Conservation (phyloP, 805 yeast genomes). For the baker's yeast (Saccharomyces cerevisiae) region DNA sequence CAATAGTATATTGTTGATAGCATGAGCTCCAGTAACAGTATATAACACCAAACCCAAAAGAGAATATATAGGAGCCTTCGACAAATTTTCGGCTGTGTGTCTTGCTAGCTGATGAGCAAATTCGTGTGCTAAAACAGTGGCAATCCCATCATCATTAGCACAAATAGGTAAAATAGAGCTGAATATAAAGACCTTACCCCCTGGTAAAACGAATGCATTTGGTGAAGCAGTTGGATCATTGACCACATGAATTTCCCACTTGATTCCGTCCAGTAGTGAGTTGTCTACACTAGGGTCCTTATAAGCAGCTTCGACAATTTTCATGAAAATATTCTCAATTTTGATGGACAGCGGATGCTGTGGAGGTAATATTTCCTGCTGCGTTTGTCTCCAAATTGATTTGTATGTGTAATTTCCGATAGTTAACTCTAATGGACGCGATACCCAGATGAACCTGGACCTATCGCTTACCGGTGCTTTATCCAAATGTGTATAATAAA, state of each 20-base stretch:
- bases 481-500: conserved; percentile 50
- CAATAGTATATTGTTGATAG: conserved; percentile 44
- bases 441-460: conserved; percentile 61
- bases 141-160: conserved; percentile 78
- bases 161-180: conserved; percentile 71
- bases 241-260: conserved; percentile 78
- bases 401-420: conserved; percentile 59
- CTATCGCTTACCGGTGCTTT: conserved; percentile 78
- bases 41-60: conserved; percentile 45
- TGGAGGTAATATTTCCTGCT: conserved; percentile 48
- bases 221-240: conserved; percentile 70
- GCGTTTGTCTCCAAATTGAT: conserved; percentile 49
- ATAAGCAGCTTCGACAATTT: conserved; percentile 53
- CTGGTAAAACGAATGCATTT: conserved; percentile 92
- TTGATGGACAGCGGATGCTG: conserved; percentile 49
- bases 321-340: conserved; percentile 55
- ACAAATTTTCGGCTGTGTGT: conserved; percentile 77
- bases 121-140: conserved; percentile 92
- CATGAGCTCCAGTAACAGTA: conserved; percentile 51
- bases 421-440: conserved; percentile 51
- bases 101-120: conserved; percentile 90
- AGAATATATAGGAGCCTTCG: conserved; percentile 66
- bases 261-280: conserved; percentile 23
- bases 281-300: conserved; percentile 32
- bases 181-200: conserved; percentile 91